A percentile compares a stretch with the other conserved stretches of the same genome.
These are phyloP conservation scores for Sechiopsis laciniata DNA, from an alignment of 306 rosid species.

Conservation along the genomic window DNA sequence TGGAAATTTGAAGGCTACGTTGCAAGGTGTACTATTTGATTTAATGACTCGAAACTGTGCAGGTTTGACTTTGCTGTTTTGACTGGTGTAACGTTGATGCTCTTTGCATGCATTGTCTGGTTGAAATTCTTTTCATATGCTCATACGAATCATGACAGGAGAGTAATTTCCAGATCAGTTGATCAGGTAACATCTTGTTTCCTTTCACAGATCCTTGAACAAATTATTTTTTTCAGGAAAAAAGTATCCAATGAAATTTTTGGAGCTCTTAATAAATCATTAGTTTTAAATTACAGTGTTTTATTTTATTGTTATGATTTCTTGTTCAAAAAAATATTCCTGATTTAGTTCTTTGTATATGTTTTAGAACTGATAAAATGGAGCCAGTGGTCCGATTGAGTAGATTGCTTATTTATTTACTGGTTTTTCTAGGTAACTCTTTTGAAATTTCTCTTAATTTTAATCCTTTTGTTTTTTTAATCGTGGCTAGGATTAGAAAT, in stretches of 20 bases:
- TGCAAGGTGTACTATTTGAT: not conserved
- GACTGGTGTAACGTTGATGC: slow-evolving; percentile 74
- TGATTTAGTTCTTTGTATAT: not conserved
- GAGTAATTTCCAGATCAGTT: slow-evolving; percentile 42
- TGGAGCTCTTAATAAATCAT: slow-evolving; percentile 4
- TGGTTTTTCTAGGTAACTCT: not conserved
- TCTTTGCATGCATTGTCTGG: slow-evolving; percentile 76
- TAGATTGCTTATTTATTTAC: no score
- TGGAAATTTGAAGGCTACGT: not conserved
- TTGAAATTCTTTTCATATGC: slow-evolving; percentile 81
- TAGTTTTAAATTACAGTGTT: not conserved
- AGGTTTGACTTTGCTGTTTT: slow-evolving; percentile 81
- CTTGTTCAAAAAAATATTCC: not conserved
- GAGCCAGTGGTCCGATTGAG: not conserved
- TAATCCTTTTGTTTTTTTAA: not conserved
- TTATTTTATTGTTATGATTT: not conserved
- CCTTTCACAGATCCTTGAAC: no score
- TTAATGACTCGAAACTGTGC: slow-evolving; percentile 28
- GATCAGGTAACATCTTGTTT: slow-evolving; percentile 53
- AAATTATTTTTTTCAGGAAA: not conserved
- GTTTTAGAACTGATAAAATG: not conserved
- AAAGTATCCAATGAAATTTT: not conserved
- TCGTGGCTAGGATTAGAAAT: not conserved
- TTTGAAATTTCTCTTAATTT: not conserved
- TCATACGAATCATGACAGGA: slow-evolving; percentile 73